Percentiles rank a stretch among this genome's conserved stretches.
These are phyloP conservation scores for Geotrichum reessii DNA, from an alignment of 1,139 yeast genomes.

Conservation along the genomic window DNA sequence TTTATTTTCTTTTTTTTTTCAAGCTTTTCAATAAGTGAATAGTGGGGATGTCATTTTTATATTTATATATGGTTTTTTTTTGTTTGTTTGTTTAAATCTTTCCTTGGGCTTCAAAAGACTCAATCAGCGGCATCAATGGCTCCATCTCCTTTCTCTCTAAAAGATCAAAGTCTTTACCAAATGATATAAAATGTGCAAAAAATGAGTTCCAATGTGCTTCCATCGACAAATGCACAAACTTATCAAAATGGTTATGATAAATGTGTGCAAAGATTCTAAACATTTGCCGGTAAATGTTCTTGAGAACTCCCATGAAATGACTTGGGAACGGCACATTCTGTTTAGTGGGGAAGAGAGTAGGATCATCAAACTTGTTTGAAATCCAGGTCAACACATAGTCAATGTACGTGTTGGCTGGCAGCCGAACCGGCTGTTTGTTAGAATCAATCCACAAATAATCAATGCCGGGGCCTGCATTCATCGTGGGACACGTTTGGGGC, in stretches of 20 bases:
- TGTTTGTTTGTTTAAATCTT: conserved; percentile 55
- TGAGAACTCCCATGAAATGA: conserved; percentile 72
- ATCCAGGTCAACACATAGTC: conserved; percentile 92
- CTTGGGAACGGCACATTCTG: conserved; percentile 90
- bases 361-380: conserved; percentile 79
- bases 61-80: too few species aligned
- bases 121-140: conserved; percentile 73
- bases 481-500: conserved; percentile 82
- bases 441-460: conserved; percentile 90
- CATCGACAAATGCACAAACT: conserved; percentile 76
- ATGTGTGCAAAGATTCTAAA: conserved; percentile 95
- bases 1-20: too few species aligned
- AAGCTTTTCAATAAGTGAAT: too few species aligned
- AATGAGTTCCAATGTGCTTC: conserved; percentile 99
- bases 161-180: conserved; percentile 75
- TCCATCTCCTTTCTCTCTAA: conserved; percentile 73
- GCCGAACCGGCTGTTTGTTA: conserved; percentile 65
- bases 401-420: conserved; percentile 90
- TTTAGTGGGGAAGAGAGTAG: conserved; percentile 84
- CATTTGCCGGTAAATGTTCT: conserved; percentile 85
- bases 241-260: conserved; percentile 90
- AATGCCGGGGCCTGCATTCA: conserved; percentile 92
- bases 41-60: too few species aligned
- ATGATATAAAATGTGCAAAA: conserved; percentile 90
- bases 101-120: conserved; percentile 77